Percentiles rank a stretch among this genome's conserved stretches.
Evolutionary conservation across 163 green algal species (phyloP).

Genomic region (Chloromonas sp.): DNA sequence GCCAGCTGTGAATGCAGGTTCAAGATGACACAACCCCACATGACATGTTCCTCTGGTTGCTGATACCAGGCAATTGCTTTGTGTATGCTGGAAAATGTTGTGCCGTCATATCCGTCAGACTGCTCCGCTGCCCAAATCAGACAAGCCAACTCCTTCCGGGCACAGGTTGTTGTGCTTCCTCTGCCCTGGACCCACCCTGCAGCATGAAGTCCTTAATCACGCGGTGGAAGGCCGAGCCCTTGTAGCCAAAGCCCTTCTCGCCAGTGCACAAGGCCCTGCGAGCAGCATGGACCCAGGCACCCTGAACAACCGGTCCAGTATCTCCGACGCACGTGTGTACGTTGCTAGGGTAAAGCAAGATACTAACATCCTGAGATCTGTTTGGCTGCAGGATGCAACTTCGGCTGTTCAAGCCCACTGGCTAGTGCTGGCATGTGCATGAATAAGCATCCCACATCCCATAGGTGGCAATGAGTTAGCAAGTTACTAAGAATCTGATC

Average conservation of each 20-base stretch:
- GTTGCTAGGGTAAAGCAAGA: not conserved
- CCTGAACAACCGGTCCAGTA: not conserved
- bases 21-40: too few species aligned
- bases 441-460: conserved; percentile 8
- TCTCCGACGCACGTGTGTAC: too few species aligned
- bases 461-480: too few species aligned
- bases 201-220: conserved; percentile 1
- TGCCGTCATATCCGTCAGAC: too few species aligned
- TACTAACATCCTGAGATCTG: conserved; percentile 4
- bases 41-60: too few species aligned
- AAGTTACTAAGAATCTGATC: too few species aligned
- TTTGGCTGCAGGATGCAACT: not conserved
- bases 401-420: not conserved
- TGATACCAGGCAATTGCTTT: too few species aligned
- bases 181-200: not conserved
- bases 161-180: too few species aligned
- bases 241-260: conserved; percentile 74
- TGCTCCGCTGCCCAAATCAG: too few species aligned
- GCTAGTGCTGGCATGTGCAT: conserved; percentile 18
- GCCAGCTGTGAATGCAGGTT: too few species aligned
- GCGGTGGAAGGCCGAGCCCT: conserved; percentile 23
- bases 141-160: too few species aligned
- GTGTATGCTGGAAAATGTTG: too few species aligned
- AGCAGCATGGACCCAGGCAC: not conserved
- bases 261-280: conserved; percentile 44